Evolutionary conservation across 2,329 filamentous ascomycete genomes (phyloP).

Genomic region (Arthrobotrys conoides): DNA sequence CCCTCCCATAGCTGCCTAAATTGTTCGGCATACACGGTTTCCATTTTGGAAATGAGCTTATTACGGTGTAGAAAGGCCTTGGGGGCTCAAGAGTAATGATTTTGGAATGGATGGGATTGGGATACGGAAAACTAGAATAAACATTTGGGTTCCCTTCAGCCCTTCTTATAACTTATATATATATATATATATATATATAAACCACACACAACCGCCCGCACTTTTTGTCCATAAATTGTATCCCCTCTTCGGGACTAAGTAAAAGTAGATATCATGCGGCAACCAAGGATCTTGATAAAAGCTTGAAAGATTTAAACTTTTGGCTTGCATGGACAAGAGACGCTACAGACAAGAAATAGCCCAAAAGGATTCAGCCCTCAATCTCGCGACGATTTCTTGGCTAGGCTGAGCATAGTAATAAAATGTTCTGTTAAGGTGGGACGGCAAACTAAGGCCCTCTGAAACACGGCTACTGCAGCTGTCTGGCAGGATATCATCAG

Average conservation of each 20-base stretch:
- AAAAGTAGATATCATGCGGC: neutral
- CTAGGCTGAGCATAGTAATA: no score
- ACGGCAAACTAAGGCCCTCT: no score
- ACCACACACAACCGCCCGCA: neutral
- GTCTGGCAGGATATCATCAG: no score
- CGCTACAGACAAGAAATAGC: no score
- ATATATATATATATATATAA: no score
- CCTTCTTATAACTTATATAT: no score
- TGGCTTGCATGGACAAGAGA: neutral
- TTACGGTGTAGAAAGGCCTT: neutral
- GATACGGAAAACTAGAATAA: neutral
- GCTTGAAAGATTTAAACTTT: neutral
- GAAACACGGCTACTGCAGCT: no score
- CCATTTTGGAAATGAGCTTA: neutral
- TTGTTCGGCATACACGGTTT: neutral
- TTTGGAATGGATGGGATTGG: neutral
- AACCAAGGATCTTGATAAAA: neutral
- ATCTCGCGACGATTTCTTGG: no score
- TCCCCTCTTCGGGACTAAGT: neutral
- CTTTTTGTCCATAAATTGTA: neutral
- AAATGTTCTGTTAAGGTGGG: no score
- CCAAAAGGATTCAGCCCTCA: no score
- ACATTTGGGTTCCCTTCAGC: neutral
- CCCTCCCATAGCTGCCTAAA: constrained; percentile 8
- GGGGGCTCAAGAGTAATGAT: neutral